Base-by-base conservation (phyloP, 1,284 basidiomycete genomes). In the Ceratobasidium sp. region DNA sequence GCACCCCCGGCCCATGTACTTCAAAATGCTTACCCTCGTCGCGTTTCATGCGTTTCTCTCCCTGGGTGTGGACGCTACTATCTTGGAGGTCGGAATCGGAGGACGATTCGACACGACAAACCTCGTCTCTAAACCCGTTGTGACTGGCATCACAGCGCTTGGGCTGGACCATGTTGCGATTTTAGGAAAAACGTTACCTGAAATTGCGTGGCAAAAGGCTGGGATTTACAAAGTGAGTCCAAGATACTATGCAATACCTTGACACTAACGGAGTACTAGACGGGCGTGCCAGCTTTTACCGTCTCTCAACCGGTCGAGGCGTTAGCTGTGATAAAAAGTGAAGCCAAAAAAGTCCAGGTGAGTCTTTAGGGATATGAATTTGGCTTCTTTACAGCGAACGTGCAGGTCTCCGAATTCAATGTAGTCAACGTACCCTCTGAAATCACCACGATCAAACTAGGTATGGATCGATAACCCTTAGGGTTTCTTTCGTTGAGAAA, bases 11-110 rank as follows among this genome's bases (percentile, higher is more conserved):
- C 97, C 97, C 16, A 89, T 90, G 76, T 99, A 99, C 82, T 99
- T 99, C 81, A 88, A 94, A 72, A 96, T 94, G 79, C 80, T 99
- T 59, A 99, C 97, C 0, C 84, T 98, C 8, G 84, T 99, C 77
- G 95, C 96, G 0, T 98, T 90, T 80, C 96, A 99, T 79, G 86
- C 91, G 11, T 99, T 99, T 82, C 83, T 95, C 54, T 85, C 87
- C 36, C 82, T 91, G 40, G 87, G 89, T 77, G 91, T 91, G 42
- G 89, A 95, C 77, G 95, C 94, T 3, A 95, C 96, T 0, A 87
- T 99, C 54, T 85, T 99, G 38, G 97, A 99, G 84, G 97, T 99
- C 44, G 97, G 97, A 16, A 92, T 99, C 23, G 97, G 97, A 18
- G 97, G 97, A 23, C 86, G 87, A 28, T 95, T 94, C 78, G 97